Evolutionary conservation across 2,329 filamentous ascomycete species (phyloP), one percentile per base, ranked within the genome.

Genomic region (Stemphylium beticola): DNA sequence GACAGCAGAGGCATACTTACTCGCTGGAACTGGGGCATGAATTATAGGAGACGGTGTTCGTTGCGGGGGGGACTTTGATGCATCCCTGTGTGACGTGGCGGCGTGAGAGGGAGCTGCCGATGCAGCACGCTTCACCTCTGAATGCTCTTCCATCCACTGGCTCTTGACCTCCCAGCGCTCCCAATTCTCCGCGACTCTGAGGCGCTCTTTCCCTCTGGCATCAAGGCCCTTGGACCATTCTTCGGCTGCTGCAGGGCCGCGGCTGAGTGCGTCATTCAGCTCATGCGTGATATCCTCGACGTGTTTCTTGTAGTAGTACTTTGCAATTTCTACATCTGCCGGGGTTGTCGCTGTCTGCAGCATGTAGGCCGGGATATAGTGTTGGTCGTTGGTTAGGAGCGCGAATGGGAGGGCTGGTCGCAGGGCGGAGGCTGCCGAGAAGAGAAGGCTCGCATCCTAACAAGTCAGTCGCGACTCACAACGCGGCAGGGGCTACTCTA

Each of bases 201-300:
- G 82, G 43, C 81, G 76, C 54, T 85, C 80, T 63, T 84, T 84
- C 9, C 89, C 88, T 53, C 85, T 82, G 24, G 77, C 78, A 38
- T 86, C 83, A 3, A 95, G 81, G 9, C 90, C 90, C 74, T 93
- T 93, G 26, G 87, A 79, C 90, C 91, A 95, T 72, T 93, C 90
- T 62, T 91, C 88, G 4, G 84, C 82, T 10, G 87, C 84, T 37
- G 87, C 87, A 39, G 81, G 65, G n/a, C 90, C 89, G 62, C 91
- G 81, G n/a, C 79, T 75, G 63, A 85, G 84, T 49, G 87, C 89
- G 4, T 84, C 78, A 38, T 84, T 77, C 61, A 91, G 85, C 65
- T 91, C 86, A 29, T 77, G 70, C 53, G 83, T 83, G 59, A 93
- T 82, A 7, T 80, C 79, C 22, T 87, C 81, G 32, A 92, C 80